A percentile compares a stretch with the other conserved stretches of the same genome.
Conservation (phyloP, 805 yeast genomes). For the Ogataea nitratoaversa region DNA sequence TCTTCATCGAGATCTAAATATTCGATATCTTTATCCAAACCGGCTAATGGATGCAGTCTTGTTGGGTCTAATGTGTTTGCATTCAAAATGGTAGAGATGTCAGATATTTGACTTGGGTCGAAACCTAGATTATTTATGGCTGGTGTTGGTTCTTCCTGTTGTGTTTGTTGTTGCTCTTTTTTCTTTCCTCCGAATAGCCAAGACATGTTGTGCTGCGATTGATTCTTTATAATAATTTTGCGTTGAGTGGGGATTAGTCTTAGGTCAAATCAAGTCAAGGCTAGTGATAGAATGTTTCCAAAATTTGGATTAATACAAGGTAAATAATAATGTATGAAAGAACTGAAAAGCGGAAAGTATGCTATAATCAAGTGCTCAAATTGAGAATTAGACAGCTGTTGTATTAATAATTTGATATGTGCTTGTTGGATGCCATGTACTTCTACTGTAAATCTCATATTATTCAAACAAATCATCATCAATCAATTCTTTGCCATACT, state of each 20-base stretch:
- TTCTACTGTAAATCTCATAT: neutral
- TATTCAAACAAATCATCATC: too few species aligned
- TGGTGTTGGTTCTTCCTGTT: constrained; percentile 16
- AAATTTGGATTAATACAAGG: too few species aligned
- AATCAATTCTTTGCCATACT: too few species aligned
- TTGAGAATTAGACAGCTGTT: too few species aligned
- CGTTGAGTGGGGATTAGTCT: neutral
- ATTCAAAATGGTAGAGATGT: constrained; percentile 58
- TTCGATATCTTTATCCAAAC: constrained; percentile 84
- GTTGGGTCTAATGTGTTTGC: constrained; percentile 64
- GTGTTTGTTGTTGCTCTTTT: constrained; percentile 15
- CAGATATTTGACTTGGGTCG: constrained; percentile 61
- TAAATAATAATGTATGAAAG: too few species aligned
- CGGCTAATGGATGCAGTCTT: constrained; percentile 87
- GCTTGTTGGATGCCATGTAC: neutral
- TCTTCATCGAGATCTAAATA: constrained; percentile 88
- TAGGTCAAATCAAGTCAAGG: neutral
- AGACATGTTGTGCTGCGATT: constrained; percentile 31
- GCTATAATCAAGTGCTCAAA: too few species aligned
- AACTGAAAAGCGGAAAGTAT: too few species aligned
- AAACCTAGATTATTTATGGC: constrained; percentile 46
- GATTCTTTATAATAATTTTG: neutral
- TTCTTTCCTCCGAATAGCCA: constrained; percentile 47
- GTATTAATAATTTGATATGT: neutral
- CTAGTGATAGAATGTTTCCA: neutral